These are phyloP conservation scores for Phalaenopsis aphrodite DNA, from an alignment of 106 monocot genomes.

Conservation along the genomic window DNA sequence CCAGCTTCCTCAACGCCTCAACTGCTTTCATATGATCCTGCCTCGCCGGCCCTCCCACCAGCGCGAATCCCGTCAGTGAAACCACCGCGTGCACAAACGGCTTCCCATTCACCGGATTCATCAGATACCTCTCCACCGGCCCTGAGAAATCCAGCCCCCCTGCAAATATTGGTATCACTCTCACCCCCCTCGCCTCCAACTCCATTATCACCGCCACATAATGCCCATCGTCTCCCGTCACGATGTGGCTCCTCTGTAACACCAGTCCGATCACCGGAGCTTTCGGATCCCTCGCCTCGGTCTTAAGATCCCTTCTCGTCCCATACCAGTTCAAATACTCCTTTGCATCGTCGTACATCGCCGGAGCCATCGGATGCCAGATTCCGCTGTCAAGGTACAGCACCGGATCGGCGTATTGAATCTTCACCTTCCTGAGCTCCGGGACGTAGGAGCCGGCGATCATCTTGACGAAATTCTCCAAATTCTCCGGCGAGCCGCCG, in stretches of 20 bases:
- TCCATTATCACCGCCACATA: slow-evolving; percentile 76
- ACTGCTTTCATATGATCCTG: slow-evolving; percentile 70
- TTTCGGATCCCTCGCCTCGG: slow-evolving; percentile 30
- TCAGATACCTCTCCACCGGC: slow-evolving; percentile 37
- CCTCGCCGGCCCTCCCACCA: slow-evolving; percentile 68
- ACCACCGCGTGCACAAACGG: slow-evolving; percentile 56
- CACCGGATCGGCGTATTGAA: slow-evolving; percentile 48
- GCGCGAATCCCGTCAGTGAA: slow-evolving; percentile 62
- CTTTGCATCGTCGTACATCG: slow-evolving; percentile 63
- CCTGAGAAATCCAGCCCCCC: slow-evolving; percentile 71
- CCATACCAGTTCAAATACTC: slow-evolving; percentile 77
- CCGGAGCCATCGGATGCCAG: slow-evolving; percentile 65
- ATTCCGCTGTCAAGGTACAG: slow-evolving; percentile 57
- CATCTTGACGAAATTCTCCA: slow-evolving; percentile 73
- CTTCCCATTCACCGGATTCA: slow-evolving; percentile 42
- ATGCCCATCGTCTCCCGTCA: slow-evolving; percentile 66
- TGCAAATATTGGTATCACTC: slow-evolving; percentile 57
- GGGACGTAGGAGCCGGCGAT: slow-evolving; percentile 52
- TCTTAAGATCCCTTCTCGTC: slow-evolving; percentile 40
- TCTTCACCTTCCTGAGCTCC: slow-evolving; percentile 32
- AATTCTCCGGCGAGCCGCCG: slow-evolving; percentile 61
- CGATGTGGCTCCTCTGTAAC: slow-evolving; percentile 73
- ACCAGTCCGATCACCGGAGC: slow-evolving; percentile 51
- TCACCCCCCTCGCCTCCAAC: slow-evolving; percentile 63
- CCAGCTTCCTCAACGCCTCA: slow-evolving; percentile 56